Evolutionary conservation across 768 basidiomycete genomes (phyloP), one percentile per base, ranked within the genome.

Genomic region (Naganishia vishniacii): DNA sequence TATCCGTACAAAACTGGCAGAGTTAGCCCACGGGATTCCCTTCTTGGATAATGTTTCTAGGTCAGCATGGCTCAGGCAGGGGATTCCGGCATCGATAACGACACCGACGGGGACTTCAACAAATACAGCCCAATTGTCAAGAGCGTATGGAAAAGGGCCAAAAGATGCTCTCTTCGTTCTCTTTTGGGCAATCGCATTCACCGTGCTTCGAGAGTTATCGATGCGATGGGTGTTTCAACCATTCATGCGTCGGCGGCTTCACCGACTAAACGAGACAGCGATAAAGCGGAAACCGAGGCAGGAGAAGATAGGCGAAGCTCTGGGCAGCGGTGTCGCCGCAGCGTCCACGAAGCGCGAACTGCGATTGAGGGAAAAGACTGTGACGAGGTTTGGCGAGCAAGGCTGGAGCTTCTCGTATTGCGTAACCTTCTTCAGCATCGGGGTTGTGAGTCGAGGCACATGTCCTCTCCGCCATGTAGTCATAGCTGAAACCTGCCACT

Each of bases 341-440:
- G 15, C 31, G n/a, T 56, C 53, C 80, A 16, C 8, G 34, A 56
- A 56, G 53, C 31, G 53, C 68, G 85, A 88, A 70, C 79, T 82
- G 20, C 84, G 81, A 59, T 82, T 81, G 69, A 80, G 88, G 64
- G 84, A 86, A 65, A 81, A 87, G 72, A 86, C 84, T 66, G 85
- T 91, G 44, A 75, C 88, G 47, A 82, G 95, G 70, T 98, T 98
- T 73, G 89, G 91, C 2, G 95, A 99, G 76, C 95, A 99, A 78
- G 88, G 91, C 62, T 98, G 91, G 89, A 85, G 84, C 37, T 81
- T 86, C 47, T 77, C 89, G 51, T 98, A 94, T 77, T 91, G 89
- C 73, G 79, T 84, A 42, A 62, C 83, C 1, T 88, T 86, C 69
- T 94, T 88, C 83, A 77, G 77, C 23, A 85, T 85, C 75, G 94